Evolutionary conservation across 805 yeast species (phyloP).

Genomic region (Clavispora asparagi): DNA sequence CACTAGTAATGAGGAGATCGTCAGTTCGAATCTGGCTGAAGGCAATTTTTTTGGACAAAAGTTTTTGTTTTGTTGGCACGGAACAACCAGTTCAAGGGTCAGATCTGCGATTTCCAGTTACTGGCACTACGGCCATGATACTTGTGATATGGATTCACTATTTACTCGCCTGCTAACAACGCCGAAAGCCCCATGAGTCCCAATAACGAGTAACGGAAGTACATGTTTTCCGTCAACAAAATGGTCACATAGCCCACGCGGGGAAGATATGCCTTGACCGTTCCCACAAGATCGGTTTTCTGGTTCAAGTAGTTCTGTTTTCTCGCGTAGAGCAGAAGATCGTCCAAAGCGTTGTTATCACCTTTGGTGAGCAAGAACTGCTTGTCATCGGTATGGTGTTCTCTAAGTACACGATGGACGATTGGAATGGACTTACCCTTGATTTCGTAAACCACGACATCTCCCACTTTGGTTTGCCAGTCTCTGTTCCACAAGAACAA

Average conservation of each 20-base stretch:
- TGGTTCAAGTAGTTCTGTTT: slow-evolving; percentile 74
- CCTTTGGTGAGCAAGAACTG: slow-evolving; percentile 89
- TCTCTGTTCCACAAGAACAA: slow-evolving; percentile 87
- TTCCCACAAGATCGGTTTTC: slow-evolving; percentile 75
- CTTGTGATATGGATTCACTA: background rate
- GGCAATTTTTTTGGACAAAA: slow-evolving; percentile 24
- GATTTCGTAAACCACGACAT: slow-evolving; percentile 87
- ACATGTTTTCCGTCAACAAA: slow-evolving; percentile 80
- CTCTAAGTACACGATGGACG: slow-evolving; percentile 90
- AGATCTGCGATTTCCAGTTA: too few species aligned
- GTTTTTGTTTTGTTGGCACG: slow-evolving; percentile 3
- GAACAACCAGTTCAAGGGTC: background rate
- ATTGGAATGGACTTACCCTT: slow-evolving; percentile 83
- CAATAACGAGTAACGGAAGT: slow-evolving; percentile 72
- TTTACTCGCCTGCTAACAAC: slow-evolving; percentile 35
- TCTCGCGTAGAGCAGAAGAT: slow-evolving; percentile 75
- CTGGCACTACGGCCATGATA: background rate
- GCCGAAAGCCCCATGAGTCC: slow-evolving; percentile 72
- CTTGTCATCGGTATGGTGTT: slow-evolving; percentile 55
- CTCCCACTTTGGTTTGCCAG: slow-evolving; percentile 67
- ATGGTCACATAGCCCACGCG: slow-evolving; percentile 87
- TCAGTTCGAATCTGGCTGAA: slow-evolving; percentile 34
- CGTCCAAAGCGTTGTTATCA: slow-evolving; percentile 92
- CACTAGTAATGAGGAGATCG: slow-evolving; percentile 40
- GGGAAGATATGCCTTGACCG: slow-evolving; percentile 91